phyloP scores from a whole-genome alignment of 2,329 filamentous ascomycete genomes.

The Verticillium longisporum region DNA sequence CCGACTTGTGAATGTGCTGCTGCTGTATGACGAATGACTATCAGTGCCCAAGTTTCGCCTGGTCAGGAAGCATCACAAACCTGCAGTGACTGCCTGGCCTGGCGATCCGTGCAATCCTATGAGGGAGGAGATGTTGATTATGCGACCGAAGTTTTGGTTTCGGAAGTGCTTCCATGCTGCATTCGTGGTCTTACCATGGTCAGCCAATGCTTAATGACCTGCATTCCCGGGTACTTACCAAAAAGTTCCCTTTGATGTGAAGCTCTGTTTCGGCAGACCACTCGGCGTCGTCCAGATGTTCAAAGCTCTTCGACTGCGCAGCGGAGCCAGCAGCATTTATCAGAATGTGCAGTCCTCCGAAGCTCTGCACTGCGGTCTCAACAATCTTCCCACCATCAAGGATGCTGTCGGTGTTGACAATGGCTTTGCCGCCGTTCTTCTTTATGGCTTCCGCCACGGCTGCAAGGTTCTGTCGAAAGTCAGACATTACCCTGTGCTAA shows the following conservation, averaged over 20 bases:
- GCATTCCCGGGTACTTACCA: not conserved
- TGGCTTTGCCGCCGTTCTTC: constrained; percentile 84
- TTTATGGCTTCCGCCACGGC: constrained; percentile 78
- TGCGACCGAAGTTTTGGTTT: constrained; percentile 95
- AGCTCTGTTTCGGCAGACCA: constrained; percentile 95
- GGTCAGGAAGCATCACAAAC: constrained; percentile 26
- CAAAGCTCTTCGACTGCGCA: constrained; percentile 85
- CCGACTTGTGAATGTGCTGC: constrained; percentile 94
- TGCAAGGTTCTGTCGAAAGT: not conserved
- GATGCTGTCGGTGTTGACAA: constrained; percentile 95
- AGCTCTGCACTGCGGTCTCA: constrained; percentile 73
- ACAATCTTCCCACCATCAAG: constrained; percentile 93
- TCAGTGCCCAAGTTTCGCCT: not conserved
- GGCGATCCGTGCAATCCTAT: constrained; percentile 94
- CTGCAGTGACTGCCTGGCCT: constrained; percentile 92
- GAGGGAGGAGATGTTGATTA: constrained; percentile 96
- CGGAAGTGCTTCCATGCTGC: constrained; percentile 97
- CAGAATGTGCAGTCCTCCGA: constrained; percentile 85
- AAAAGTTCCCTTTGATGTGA: constrained; percentile 77
- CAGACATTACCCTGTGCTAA: too few species aligned
- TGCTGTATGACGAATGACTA: constrained; percentile 35
- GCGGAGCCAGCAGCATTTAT: constrained; percentile 98
- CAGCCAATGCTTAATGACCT: not conserved
- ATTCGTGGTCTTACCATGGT: constrained; percentile 73
- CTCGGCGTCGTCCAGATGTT: constrained; percentile 96